Conservation (phyloP, 495 filamentous ascomycete genomes). For the Xylaria venustula region DNA sequence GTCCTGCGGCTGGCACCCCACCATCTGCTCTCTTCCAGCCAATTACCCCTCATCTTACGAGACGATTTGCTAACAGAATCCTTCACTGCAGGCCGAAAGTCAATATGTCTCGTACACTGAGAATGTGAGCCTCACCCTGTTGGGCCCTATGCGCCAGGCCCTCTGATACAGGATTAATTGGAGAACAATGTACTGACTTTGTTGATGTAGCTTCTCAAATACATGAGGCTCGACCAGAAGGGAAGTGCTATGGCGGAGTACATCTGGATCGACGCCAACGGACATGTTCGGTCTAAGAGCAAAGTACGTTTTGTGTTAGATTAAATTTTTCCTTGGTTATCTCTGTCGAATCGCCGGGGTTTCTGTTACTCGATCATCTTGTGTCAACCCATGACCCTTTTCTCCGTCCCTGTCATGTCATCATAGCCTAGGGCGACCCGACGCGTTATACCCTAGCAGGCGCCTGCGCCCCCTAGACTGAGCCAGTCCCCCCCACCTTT, state of each 20-base stretch:
- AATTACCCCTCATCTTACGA: constrained; percentile 31
- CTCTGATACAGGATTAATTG: no score
- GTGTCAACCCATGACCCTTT: constrained; percentile 14
- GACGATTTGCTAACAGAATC: constrained; percentile 43
- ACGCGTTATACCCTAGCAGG: background rate
- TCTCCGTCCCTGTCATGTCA: background rate
- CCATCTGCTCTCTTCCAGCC: constrained; percentile 23
- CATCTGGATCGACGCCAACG: constrained; percentile 82
- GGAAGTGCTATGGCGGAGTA: constrained; percentile 88
- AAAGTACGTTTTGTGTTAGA: constrained; percentile 56
- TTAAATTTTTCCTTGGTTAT: constrained; percentile 39
- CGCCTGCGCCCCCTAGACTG: background rate
- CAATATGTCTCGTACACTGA: constrained; percentile 63
- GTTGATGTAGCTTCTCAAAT: constrained; percentile 74
- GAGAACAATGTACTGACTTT: constrained; percentile 21
- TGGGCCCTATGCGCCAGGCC: constrained; percentile 3
- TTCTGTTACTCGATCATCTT: constrained; percentile 27
- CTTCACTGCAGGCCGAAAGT: constrained; percentile 50
- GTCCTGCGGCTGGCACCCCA: constrained; percentile 27
- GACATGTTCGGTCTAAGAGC: constrained; percentile 33
- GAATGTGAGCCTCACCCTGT: constrained; percentile 42
- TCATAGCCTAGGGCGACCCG: background rate
- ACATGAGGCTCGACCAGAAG: constrained; percentile 86
- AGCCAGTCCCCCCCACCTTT: background rate
- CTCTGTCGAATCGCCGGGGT: constrained; percentile 29